A percentile compares a stretch with the other conserved stretches of the same genome.
Conservation (phyloP, 1,284 basidiomycete genomes). For the Pseudozyma thailandica region DNA sequence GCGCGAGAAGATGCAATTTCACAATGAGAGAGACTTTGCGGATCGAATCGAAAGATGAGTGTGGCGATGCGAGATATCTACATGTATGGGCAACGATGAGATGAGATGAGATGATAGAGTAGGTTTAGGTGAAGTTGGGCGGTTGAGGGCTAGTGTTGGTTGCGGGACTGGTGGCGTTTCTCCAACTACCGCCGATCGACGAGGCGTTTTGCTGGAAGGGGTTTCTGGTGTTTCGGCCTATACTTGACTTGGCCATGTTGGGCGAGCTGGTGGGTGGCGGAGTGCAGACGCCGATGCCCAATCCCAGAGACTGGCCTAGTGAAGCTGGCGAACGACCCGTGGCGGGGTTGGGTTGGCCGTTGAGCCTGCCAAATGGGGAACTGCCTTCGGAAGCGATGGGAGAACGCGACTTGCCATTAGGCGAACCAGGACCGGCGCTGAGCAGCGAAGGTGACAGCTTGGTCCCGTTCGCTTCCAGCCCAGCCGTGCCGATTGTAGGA, state of each 20-base stretch:
- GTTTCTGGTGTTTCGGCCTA: neutral
- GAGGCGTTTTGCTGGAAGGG: slow-evolving; percentile 1
- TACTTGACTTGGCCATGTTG: slow-evolving; percentile 1
- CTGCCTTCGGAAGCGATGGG: slow-evolving; percentile 1
- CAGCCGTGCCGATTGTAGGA: slow-evolving; percentile 12
- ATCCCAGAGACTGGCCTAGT: slow-evolving; percentile 32
- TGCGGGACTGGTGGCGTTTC: neutral
- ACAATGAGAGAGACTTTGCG: neutral
- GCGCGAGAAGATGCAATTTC: neutral
- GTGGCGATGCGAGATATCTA: neutral
- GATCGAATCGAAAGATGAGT: slow-evolving; percentile 4
- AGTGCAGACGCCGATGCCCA: slow-evolving; percentile 9
- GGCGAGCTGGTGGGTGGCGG: slow-evolving; percentile 10
- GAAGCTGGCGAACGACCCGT: slow-evolving; percentile 11
- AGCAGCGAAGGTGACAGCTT: slow-evolving; percentile 1
- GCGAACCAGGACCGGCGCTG: slow-evolving; percentile 12
- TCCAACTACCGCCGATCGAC: slow-evolving; percentile 10
- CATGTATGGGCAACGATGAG: neutral
- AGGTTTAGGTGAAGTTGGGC: slow-evolving; percentile 15
- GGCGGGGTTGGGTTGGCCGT: slow-evolving; percentile 8
- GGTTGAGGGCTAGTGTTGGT: slow-evolving; percentile 19
- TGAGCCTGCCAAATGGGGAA: slow-evolving; percentile 7
- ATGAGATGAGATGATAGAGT: neutral
- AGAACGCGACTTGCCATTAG: slow-evolving; percentile 9
- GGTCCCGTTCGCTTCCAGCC: neutral